Conservation (phyloP, 495 filamentous ascomycete species). For the Penicillium pancosmium region DNA sequence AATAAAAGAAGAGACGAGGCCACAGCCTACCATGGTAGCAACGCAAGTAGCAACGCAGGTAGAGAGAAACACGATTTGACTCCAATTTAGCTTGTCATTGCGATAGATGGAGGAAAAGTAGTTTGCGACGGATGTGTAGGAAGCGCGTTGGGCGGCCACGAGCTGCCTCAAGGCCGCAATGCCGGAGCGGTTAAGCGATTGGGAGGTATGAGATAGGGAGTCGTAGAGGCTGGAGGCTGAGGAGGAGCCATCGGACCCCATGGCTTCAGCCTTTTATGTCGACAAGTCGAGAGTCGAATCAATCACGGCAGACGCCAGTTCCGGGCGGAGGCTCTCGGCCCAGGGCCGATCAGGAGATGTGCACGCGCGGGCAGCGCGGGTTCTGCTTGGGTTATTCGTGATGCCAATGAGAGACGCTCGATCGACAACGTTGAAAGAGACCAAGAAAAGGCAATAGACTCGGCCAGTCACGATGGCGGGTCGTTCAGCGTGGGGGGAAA, state of each 20-base stretch:
- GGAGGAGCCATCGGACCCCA: slow-evolving; percentile 20
- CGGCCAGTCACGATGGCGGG: slow-evolving; percentile 36
- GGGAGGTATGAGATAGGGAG: slow-evolving; percentile 12
- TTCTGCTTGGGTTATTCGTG: slow-evolving; percentile 21
- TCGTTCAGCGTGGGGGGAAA: slow-evolving; percentile 39
- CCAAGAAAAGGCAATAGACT: slow-evolving; percentile 24
- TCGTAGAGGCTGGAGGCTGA: slow-evolving; percentile 20
- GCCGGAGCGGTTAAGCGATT: slow-evolving; percentile 14
- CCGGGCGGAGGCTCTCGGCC: slow-evolving; percentile 19
- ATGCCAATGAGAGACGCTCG: slow-evolving; percentile 33
- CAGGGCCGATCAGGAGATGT: neutral
- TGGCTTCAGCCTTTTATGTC: slow-evolving; percentile 18
- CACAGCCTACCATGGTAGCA: slow-evolving; percentile 47
- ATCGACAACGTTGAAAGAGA: slow-evolving; percentile 31
- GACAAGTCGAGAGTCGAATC: neutral
- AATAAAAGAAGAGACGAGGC: slow-evolving; percentile 38
- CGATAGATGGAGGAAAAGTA: slow-evolving; percentile 25
- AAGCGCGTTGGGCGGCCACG: slow-evolving; percentile 18
- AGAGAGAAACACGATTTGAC: slow-evolving; percentile 39
- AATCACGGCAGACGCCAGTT: slow-evolving; percentile 7
- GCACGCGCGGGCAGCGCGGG: slow-evolving; percentile 24
- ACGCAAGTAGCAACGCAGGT: slow-evolving; percentile 39
- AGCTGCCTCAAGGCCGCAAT: slow-evolving; percentile 19
- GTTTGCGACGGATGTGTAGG: slow-evolving; percentile 25
- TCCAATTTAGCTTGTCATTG: slow-evolving; percentile 37